phyloP scores from a whole-genome alignment of 257 asterid species.

The Dorcoceras hygrometricum region DNA sequence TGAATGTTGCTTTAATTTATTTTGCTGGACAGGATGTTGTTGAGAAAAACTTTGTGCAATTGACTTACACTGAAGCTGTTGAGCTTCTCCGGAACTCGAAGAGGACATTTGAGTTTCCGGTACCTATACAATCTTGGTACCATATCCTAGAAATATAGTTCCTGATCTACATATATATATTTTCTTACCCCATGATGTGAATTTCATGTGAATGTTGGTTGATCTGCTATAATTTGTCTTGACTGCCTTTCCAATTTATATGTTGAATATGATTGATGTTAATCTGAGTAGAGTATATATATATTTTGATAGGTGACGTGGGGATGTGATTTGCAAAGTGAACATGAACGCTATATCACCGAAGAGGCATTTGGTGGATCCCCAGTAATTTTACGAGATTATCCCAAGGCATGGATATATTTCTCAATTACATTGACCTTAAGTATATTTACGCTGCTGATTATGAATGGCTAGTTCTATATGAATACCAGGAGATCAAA shows the following conservation, averaged over 20 bases:
- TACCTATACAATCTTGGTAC: slow-evolving; percentile 30
- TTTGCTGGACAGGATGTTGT: slow-evolving; percentile 68
- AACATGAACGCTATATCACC: slow-evolving; percentile 91
- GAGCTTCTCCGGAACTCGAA: slow-evolving; percentile 70
- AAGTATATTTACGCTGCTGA: slow-evolving; percentile 15
- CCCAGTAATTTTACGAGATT: slow-evolving; percentile 92
- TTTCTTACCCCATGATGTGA: not conserved
- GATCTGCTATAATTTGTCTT: not conserved
- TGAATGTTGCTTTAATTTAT: slow-evolving; percentile 27
- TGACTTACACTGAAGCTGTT: slow-evolving; percentile 86
- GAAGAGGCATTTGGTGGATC: slow-evolving; percentile 90
- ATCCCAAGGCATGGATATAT: slow-evolving; percentile 70
- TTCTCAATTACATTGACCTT: slow-evolving; percentile 10
- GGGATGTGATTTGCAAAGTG: slow-evolving; percentile 99
- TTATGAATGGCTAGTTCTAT: slow-evolving; percentile 20
- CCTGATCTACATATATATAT: slow-evolving; percentile 7
- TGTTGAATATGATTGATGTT: not conserved
- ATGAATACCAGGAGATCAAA: slow-evolving; percentile 68
- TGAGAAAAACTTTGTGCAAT: slow-evolving; percentile 74
- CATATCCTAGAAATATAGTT: slow-evolving; percentile 3
- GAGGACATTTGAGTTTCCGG: slow-evolving; percentile 83
- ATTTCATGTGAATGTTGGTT: not conserved
- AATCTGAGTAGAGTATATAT: not conserved
- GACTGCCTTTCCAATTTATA: no score
- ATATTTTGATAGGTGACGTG: slow-evolving; percentile 65